Conservation (phyloP, 2,329 filamentous ascomycete genomes). For the Colletotrichum spaethianum region DNA sequence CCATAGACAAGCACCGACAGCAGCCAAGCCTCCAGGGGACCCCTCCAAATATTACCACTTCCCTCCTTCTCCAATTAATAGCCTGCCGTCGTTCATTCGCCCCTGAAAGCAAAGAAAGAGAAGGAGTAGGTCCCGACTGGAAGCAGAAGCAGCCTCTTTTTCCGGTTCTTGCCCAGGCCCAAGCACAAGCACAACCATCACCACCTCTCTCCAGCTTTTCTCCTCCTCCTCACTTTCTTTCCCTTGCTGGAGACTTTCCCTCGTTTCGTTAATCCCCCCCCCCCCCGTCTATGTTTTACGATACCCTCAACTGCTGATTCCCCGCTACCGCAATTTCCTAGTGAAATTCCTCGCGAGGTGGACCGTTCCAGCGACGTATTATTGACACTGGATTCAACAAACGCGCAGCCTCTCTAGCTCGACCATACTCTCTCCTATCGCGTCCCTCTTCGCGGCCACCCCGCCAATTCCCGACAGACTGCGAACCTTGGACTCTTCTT, state of each 20-base stretch:
- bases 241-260: conserved; percentile 33
- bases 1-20: conserved; percentile 28
- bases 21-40: conserved; percentile 37
- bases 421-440: conserved; percentile 25
- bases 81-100: conserved; percentile 35
- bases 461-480: conserved; percentile 15
- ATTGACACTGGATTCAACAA: conserved; percentile 33
- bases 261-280: conserved; percentile 25
- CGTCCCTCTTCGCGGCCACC: conserved; percentile 15
- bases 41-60: conserved; percentile 38
- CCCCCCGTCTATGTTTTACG: conserved; percentile 9
- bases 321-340: conserved; percentile 25
- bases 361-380: conserved; percentile 27
- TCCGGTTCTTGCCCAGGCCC: conserved; percentile 25
- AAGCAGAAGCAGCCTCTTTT: conserved; percentile 24
- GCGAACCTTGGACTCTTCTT: conserved; percentile 12
- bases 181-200: conserved; percentile 18
- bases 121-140: background rate
- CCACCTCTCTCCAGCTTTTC: conserved; percentile 10
- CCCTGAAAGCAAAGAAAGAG: conserved; percentile 35
- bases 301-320: conserved; percentile 24
- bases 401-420: conserved; percentile 34
- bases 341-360: conserved; percentile 21
- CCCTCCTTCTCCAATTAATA: conserved; percentile 40
- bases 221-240: conserved; percentile 20